phyloP scores from a whole-genome alignment of 1,284 basidiomycete species.

The Volvariella volvacea region DNA sequence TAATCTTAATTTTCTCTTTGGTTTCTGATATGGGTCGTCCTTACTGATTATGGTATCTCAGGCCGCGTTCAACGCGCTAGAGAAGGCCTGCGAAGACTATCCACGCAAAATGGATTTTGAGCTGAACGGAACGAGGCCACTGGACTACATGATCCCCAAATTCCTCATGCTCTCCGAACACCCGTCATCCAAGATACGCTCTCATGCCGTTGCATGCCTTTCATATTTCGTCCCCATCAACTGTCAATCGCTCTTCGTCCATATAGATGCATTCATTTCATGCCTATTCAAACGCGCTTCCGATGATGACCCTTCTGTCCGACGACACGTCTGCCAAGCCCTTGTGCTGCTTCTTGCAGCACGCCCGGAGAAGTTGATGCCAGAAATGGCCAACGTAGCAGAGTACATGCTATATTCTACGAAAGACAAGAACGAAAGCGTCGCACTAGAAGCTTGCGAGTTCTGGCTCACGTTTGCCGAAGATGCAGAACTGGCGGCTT shows the following conservation, averaged over 20 bases:
- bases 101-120: slow-evolving; percentile 93
- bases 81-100: slow-evolving; percentile 97
- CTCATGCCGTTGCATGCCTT: slow-evolving; percentile 89
- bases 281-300: slow-evolving; percentile 93
- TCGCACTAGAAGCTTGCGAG: slow-evolving; percentile 96
- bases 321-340: slow-evolving; percentile 94
- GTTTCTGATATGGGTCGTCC: slow-evolving; percentile 1
- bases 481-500: slow-evolving; percentile 79
- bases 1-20: neutral
- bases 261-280: slow-evolving; percentile 91
- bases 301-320: slow-evolving; percentile 89
- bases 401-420: slow-evolving; percentile 99
- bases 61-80: slow-evolving; percentile 92
- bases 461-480: slow-evolving; percentile 99
- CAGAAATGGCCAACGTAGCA: slow-evolving; percentile 92
- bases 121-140: slow-evolving; percentile 79
- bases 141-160: slow-evolving; percentile 94
- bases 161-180: slow-evolving; percentile 87
- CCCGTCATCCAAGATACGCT: slow-evolving; percentile 81
- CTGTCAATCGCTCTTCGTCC: slow-evolving; percentile 78
- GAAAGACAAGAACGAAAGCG: slow-evolving; percentile 92
- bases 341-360: slow-evolving; percentile 90
- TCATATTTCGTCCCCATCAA: slow-evolving; percentile 89
- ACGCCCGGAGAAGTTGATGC: slow-evolving; percentile 93
- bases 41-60: slow-evolving; percentile 26